Evolutionary conservation across 2,329 filamentous ascomycete genomes (phyloP).

Genomic region (Sporothrix humicola): DNA sequence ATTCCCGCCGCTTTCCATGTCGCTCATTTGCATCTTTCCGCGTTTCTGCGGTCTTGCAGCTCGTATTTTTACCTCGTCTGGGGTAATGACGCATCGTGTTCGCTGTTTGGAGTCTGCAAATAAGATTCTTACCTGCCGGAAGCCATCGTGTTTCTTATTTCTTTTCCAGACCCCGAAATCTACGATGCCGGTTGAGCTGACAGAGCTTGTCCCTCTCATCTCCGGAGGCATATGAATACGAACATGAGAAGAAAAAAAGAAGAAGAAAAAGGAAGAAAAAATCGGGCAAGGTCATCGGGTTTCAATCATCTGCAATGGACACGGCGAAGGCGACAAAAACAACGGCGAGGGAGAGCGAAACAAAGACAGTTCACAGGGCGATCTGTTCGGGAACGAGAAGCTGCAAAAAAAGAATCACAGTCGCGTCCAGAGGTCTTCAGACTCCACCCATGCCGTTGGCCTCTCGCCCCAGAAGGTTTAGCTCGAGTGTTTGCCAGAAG

Average conservation of each 20-base stretch:
- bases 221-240: background rate
- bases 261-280: too few species aligned
- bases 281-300: background rate
- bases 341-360: background rate
- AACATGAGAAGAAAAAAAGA: background rate
- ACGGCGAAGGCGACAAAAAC: background rate
- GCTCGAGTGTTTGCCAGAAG: background rate
- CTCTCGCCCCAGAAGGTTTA: background rate
- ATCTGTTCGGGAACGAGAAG: background rate
- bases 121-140: too few species aligned
- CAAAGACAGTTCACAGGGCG: background rate
- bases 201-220: background rate
- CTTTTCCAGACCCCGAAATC: background rate
- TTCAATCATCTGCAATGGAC: background rate
- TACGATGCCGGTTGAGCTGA: background rate
- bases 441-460: background rate
- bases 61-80: background rate
- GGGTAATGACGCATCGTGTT: conserved; percentile 6
- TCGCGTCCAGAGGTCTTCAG: background rate
- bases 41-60: background rate
- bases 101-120: too few species aligned
- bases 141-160: background rate
- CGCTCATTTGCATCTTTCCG: too few species aligned
- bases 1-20: too few species aligned
- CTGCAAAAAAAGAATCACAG: background rate